These are phyloP conservation scores for Alternaria sp. DNA, from an alignment of 2,329 filamentous ascomycete species.

Conservation along the genomic window DNA sequence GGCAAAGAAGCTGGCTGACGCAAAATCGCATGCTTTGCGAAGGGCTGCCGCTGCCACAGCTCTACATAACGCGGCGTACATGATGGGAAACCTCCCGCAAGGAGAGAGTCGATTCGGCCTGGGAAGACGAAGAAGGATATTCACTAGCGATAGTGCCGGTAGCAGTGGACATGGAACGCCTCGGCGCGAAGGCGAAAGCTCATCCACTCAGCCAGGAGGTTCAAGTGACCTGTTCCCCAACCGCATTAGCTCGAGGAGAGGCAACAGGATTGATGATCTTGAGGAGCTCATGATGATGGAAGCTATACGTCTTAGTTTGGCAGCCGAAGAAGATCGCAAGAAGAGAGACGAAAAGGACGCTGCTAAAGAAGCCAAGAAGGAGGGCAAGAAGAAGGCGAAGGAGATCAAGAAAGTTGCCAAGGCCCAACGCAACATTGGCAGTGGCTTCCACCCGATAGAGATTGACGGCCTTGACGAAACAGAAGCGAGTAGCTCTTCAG, in stretches of 20 bases:
- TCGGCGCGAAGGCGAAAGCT: constrained; percentile 45
- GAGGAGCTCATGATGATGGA: constrained; percentile 99
- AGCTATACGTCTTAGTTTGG: constrained; percentile 89
- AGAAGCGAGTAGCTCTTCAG: constrained; percentile 35
- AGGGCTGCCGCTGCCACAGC: constrained; percentile 93
- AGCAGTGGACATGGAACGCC: constrained; percentile 57
- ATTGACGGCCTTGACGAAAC: constrained; percentile 56
- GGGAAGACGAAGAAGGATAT: constrained; percentile 59
- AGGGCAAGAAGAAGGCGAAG: constrained; percentile 77
- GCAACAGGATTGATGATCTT: constrained; percentile 77
- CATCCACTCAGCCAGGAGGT: constrained; percentile 43
- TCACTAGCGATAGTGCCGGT: constrained; percentile 56
- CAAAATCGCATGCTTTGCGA: constrained; percentile 83
- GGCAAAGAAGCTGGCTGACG: constrained; percentile 86
- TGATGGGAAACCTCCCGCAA: constrained; percentile 70
- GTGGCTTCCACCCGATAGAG: constrained; percentile 60
- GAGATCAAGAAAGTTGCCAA: constrained; percentile 72
- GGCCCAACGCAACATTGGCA: constrained; percentile 68
- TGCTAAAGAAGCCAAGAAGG: constrained; percentile 83
- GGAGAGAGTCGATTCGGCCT: constrained; percentile 61
- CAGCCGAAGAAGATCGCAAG: constrained; percentile 90
- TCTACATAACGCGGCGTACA: constrained; percentile 90
- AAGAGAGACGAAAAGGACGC: constrained; percentile 82
- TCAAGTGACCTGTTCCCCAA: constrained; percentile 50
- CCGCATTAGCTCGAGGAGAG: constrained; percentile 63